Conservation (phyloP, 2,329 filamentous ascomycete species). For the Fragosphaeria purpurea region DNA sequence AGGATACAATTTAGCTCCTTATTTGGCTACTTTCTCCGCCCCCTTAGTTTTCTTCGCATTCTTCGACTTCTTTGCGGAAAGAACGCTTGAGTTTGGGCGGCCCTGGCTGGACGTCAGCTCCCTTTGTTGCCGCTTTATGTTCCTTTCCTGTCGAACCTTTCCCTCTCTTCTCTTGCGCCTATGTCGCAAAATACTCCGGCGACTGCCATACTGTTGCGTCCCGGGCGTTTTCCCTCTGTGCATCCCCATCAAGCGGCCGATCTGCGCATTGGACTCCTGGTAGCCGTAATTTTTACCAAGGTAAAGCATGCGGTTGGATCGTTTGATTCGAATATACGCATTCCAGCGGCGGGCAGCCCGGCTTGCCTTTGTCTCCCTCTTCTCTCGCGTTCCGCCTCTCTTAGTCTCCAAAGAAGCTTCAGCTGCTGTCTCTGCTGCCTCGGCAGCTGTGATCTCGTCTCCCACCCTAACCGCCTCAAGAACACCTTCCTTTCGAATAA, state of each 20-base stretch:
- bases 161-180: conserved; percentile 9
- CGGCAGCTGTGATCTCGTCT: neutral
- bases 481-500: conserved; percentile 20
- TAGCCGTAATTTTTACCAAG: conserved; percentile 41
- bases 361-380: conserved; percentile 3
- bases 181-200: conserved; percentile 37
- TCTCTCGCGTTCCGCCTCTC: neutral
- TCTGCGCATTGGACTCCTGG: conserved; percentile 49
- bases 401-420: neutral
- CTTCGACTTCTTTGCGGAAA: neutral
- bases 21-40: neutral
- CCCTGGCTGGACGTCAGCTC: conserved; percentile 7
- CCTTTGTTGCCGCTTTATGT: conserved; percentile 15
- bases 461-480: conserved; percentile 3
- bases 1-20: too few relatives aligned
- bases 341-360: conserved; percentile 14
- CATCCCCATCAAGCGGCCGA: conserved; percentile 41
- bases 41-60: neutral
- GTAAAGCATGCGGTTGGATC: conserved; percentile 12
- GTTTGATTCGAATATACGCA: conserved; percentile 13
- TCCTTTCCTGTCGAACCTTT: conserved; percentile 7
- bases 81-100: neutral
- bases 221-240: conserved; percentile 41
- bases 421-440: conserved; percentile 3
- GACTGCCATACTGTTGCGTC: conserved; percentile 33